These are phyloP conservation scores for Cordyceps pruinosa DNA, from an alignment of 2,329 filamentous ascomycete species.

Conservation along the genomic window DNA sequence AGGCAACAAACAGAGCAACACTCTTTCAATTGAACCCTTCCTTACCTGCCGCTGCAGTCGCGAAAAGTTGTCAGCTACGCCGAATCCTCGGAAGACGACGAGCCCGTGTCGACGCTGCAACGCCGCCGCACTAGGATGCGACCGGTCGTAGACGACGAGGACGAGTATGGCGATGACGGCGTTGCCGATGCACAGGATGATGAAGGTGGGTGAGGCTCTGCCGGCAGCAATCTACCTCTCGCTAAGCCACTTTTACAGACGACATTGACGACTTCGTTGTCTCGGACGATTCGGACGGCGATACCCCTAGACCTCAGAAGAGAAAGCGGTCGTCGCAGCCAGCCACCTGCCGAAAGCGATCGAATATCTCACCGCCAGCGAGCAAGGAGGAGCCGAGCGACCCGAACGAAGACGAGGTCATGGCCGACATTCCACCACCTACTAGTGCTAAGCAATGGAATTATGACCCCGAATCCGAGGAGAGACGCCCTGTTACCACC, in stretches of 20 bases:
- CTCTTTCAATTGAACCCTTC: not conserved
- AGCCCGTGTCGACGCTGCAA: slow-evolving; percentile 51
- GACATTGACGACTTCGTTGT: slow-evolving; percentile 86
- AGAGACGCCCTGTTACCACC: slow-evolving; percentile 30
- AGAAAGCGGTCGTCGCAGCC: slow-evolving; percentile 60
- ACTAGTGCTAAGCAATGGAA: slow-evolving; percentile 82
- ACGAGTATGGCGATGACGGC: slow-evolving; percentile 66
- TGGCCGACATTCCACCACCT: slow-evolving; percentile 50
- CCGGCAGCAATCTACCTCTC: no score
- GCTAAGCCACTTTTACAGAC: slow-evolving; percentile 28
- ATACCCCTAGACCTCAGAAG: slow-evolving; percentile 55
- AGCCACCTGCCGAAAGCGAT: slow-evolving; percentile 53
- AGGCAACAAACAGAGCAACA: no score
- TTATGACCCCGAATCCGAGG: slow-evolving; percentile 44
- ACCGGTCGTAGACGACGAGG: slow-evolving; percentile 56
- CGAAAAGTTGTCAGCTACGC: slow-evolving; percentile 68
- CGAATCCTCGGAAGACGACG: slow-evolving; percentile 76
- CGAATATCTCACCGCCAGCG: slow-evolving; percentile 42
- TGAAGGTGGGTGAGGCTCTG: slow-evolving; percentile 39
- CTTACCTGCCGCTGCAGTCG: slow-evolving; percentile 26
- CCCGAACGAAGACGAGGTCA: slow-evolving; percentile 47
- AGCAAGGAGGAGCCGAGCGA: slow-evolving; percentile 33
- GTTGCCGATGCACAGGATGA: slow-evolving; percentile 57
- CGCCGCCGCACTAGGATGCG: slow-evolving; percentile 42
- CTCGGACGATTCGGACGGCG: slow-evolving; percentile 75